Evolutionary conservation across 805 yeast genomes (phyloP).

Genomic region (Ogataea allantospora): DNA sequence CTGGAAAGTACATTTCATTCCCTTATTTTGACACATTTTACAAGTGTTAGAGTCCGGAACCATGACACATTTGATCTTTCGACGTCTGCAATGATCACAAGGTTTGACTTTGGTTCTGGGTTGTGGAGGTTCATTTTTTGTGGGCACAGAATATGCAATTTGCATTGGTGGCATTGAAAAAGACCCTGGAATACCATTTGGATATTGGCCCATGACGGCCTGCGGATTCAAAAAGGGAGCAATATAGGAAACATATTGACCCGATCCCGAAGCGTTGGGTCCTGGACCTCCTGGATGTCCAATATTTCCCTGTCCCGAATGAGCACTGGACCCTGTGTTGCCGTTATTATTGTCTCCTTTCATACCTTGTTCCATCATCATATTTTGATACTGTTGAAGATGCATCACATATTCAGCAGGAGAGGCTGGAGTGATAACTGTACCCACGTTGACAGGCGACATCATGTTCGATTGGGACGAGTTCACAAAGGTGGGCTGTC

Average conservation of each 20-base stretch:
- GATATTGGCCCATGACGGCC: constrained; percentile 13
- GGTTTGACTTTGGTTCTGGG: constrained; percentile 51
- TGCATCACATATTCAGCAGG: constrained; percentile 35
- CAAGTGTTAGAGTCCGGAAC: constrained; percentile 63
- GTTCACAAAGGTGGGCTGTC: constrained; percentile 17
- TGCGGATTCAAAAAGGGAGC: constrained; percentile 18
- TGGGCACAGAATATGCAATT: constrained; percentile 12
- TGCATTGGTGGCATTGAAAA: constrained; percentile 8
- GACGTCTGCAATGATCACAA: constrained; percentile 81
- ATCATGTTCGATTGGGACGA: constrained; percentile 20
- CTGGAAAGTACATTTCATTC: constrained; percentile 72
- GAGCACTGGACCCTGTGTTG: neutral
- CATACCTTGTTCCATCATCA: constrained; percentile 30
- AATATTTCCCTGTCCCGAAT: neutral
- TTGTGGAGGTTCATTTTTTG: constrained; percentile 34
- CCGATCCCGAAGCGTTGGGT: constrained; percentile 4
- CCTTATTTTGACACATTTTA: constrained; percentile 73
- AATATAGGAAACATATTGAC: constrained; percentile 12
- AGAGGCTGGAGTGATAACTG: constrained; percentile 23
- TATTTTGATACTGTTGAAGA: constrained; percentile 34
- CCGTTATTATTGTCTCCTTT: constrained; percentile 11
- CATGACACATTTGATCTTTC: constrained; percentile 76
- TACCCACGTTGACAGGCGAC: constrained; percentile 28
- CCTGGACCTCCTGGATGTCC: neutral
- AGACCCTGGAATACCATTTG: constrained; percentile 9